Percentiles rank a stretch among this genome's conserved stretches.
Evolutionary conservation across 345 rosid species (phyloP).

Genomic region (Dovyalis caffra): DNA sequence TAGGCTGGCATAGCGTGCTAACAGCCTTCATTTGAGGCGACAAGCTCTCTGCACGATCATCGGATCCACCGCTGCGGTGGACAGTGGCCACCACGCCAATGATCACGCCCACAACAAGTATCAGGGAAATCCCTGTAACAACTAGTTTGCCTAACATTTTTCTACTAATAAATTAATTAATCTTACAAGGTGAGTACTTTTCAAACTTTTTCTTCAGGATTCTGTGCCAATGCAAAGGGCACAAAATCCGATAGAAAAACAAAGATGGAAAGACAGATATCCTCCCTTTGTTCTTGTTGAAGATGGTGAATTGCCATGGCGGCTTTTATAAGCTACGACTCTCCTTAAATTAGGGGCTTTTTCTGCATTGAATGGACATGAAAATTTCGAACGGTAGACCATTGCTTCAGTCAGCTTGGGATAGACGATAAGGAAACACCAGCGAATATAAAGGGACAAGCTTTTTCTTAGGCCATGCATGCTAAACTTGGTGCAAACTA

Average conservation of each 20-base stretch:
- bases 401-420: not conserved
- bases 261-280: not conserved
- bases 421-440: not conserved
- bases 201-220: not conserved
- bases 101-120: conserved; percentile 22
- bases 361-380: not conserved
- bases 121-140: conserved; percentile 29
- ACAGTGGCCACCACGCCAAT: conserved; percentile 19
- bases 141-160: conserved; percentile 21
- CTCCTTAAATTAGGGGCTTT: not conserved
- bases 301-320: not conserved
- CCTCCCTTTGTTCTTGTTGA: not conserved
- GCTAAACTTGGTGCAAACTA: not conserved
- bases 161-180: not conserved
- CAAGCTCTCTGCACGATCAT: not conserved
- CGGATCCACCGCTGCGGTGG: not conserved
- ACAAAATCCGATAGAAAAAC: not conserved
- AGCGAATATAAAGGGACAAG: not conserved
- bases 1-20: conserved; percentile 22
- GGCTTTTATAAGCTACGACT: not conserved
- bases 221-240: not conserved
- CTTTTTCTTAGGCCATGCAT: not conserved
- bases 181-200: not conserved
- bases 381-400: not conserved
- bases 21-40: conserved; percentile 33